Base-by-base conservation (phyloP, 306 rosid species). In the Casuarina cunninghamiana region DNA sequence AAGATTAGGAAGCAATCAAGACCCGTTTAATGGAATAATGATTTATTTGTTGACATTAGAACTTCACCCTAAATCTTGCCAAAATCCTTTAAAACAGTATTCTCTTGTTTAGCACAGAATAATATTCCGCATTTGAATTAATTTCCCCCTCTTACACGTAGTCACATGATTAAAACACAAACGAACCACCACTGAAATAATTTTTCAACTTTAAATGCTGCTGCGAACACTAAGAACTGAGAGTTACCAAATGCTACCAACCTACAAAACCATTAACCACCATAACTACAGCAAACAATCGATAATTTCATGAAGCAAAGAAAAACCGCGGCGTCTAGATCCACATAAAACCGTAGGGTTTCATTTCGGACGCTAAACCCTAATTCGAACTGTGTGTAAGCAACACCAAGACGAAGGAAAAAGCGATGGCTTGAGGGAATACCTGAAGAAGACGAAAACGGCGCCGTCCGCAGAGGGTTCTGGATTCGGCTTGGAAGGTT, bases 331-430 rank as follows among this genome's bases (percentile, higher is more conserved):
- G 4, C 7, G 62, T 39, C 53, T 8, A 46, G 75, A 71, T 78
- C 19, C 61, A 13, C 10, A 46, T 43, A 39, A 39, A 54, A 65
- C 60, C 88, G 32, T 78, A 85, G 92, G 91, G 87, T 85, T 91
- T 85, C 73, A 84, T 84, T 89, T 86, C 73, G 58, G 6, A 70
- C 9, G 19, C 42, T 65, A 84, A 84, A 85, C 91, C 85, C 87
- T 78, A 87, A 84, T 21, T 21, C 21, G 65, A 65, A 39, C 71
- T 12, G 38, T 10, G 42, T 17, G 26, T 42, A 10, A 48, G 5
- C 71, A 19, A 32, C 35, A 44, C 35, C 4, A 37, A 42, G 4
- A n/a, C 50, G 50, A 17, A n/a, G 3, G 5, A 6, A 68, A 71
- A 42, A 3, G 32, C 2, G 83, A n/a, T 26, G 73, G 12, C 37